Percentiles rank a stretch among this genome's conserved stretches.
phyloP scores from a whole-genome alignment of 2,329 filamentous ascomycete species.

The Aureobasidium vineae region DNA sequence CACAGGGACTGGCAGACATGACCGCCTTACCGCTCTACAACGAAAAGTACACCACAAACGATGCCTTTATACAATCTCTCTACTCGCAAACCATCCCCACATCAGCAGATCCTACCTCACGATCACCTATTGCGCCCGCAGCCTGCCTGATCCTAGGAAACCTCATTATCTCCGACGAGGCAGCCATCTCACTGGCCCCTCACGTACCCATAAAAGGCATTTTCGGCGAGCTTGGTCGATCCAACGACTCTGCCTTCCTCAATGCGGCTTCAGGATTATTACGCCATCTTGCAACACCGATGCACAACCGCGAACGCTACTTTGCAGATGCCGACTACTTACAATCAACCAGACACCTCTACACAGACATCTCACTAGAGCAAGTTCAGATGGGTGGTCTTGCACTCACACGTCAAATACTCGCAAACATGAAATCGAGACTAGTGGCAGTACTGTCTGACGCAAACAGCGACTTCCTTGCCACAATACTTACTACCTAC shows the following conservation, averaged over 20 bases:
- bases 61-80: constrained; percentile 22
- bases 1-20: constrained; percentile 23
- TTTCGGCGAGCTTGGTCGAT: constrained; percentile 7
- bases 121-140: constrained; percentile 17
- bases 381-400: constrained; percentile 28
- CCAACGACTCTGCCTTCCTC: constrained; percentile 26
- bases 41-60: background rate
- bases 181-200: constrained; percentile 19
- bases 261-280: constrained; percentile 28
- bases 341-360: background rate
- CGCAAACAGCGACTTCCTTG: background rate
- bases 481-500: background rate
- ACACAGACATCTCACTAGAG: constrained; percentile 14
- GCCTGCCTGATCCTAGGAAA: constrained; percentile 29
- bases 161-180: constrained; percentile 22
- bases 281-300: constrained; percentile 27
- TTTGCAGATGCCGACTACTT: constrained; percentile 24
- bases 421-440: constrained; percentile 22
- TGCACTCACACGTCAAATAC: constrained; percentile 25
- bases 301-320: constrained; percentile 22
- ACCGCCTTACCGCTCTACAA: constrained; percentile 20
- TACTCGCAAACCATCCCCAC: constrained; percentile 16
- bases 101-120: background rate
- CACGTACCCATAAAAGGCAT: constrained; percentile 25
- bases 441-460: background rate